Conservation (phyloP, 1,139 yeast genomes). For the Yamadazyma atmosphaerica region DNA sequence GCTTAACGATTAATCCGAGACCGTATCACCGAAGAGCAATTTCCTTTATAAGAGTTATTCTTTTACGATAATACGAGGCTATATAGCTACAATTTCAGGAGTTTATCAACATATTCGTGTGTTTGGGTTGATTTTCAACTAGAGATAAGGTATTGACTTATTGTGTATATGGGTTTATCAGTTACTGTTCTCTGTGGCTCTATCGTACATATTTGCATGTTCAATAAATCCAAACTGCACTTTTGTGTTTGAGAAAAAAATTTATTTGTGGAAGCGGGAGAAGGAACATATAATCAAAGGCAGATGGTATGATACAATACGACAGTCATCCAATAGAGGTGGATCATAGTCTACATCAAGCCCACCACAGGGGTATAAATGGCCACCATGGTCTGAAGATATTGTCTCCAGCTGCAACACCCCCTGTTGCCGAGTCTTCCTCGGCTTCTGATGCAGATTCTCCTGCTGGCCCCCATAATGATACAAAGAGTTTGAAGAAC, state of each 20-base stretch:
- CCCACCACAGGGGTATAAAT: background rate
- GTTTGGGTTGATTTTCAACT: too few relatives aligned
- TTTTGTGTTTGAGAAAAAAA: background rate
- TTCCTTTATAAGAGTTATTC: too few relatives aligned
- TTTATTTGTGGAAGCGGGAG: background rate
- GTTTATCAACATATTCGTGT: too few relatives aligned
- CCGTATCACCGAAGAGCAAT: too few relatives aligned
- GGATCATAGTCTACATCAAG: background rate
- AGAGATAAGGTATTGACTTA: too few relatives aligned
- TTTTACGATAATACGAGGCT: too few relatives aligned
- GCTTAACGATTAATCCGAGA: too few relatives aligned
- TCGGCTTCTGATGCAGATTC: background rate
- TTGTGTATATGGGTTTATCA: too few relatives aligned
- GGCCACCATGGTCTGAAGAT: background rate
- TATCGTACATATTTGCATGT: background rate
- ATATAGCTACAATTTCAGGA: too few relatives aligned
- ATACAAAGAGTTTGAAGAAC: background rate
- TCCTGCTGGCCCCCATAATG: background rate
- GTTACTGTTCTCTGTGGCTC: too few relatives aligned
- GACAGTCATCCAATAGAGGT: background rate
- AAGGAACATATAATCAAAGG: background rate
- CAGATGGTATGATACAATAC: slow-evolving; percentile 3
- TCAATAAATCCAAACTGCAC: background rate
- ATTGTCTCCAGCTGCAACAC: background rate
- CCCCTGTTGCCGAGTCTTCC: background rate